A percentile compares a stretch with the other conserved stretches of the same genome.
Conservation (phyloP, 2,329 filamentous ascomycete genomes). For the Phialophora macrospora region DNA sequence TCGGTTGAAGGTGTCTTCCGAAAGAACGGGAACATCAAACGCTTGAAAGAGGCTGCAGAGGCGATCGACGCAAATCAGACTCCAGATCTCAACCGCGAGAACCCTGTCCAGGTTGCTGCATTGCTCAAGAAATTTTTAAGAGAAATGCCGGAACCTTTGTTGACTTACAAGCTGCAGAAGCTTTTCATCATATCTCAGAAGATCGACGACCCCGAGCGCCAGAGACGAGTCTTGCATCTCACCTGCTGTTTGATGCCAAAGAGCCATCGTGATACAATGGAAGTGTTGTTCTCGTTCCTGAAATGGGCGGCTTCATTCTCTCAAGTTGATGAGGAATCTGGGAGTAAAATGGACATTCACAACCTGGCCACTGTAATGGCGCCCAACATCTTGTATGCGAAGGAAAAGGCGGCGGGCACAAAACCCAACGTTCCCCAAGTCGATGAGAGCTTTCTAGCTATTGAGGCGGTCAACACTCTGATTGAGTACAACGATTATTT, state of each 20-base stretch:
- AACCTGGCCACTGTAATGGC: slow-evolving; percentile 97
- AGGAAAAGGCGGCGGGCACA: slow-evolving; percentile 55
- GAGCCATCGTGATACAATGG: slow-evolving; percentile 87
- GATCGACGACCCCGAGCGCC: slow-evolving; percentile 78
- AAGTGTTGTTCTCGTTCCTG: slow-evolving; percentile 93
- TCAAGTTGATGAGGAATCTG: slow-evolving; percentile 93
- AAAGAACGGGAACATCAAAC: slow-evolving; percentile 98
- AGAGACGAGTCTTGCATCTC: slow-evolving; percentile 84
- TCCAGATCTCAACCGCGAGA: slow-evolving; percentile 84
- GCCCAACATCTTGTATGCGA: slow-evolving; percentile 82
- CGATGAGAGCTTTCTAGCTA: slow-evolving; percentile 87
- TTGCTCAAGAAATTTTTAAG: slow-evolving; percentile 93
- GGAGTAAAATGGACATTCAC: slow-evolving; percentile 98
- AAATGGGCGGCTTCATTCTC: slow-evolving; percentile 98
- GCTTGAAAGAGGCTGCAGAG: slow-evolving; percentile 82
- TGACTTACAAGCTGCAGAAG: slow-evolving; percentile 92
- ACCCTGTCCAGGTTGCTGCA: slow-evolving; percentile 90
- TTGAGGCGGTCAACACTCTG: slow-evolving; percentile 87
- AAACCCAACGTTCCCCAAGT: slow-evolving; percentile 70
- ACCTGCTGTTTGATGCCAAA: slow-evolving; percentile 93
- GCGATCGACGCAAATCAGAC: slow-evolving; percentile 84
- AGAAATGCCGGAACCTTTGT: slow-evolving; percentile 88
- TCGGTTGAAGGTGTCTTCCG: slow-evolving; percentile 98
- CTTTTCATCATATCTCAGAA: slow-evolving; percentile 90
- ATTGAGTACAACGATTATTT: slow-evolving; percentile 95